phyloP scores from a whole-genome alignment of 805 yeast species.

The Monosporozyma aerobia region DNA sequence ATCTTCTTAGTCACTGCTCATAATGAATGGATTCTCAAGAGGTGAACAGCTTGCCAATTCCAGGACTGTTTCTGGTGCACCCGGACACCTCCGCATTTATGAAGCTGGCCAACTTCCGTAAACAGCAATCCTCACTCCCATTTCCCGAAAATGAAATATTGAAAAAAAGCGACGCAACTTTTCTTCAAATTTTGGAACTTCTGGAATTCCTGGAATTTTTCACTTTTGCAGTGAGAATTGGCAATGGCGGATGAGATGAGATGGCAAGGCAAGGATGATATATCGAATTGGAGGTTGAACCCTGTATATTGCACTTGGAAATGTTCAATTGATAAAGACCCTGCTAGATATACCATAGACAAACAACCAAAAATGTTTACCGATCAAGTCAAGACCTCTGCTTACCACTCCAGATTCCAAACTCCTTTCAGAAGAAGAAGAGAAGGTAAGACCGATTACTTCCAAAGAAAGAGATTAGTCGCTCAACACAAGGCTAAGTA shows the following conservation, averaged over 20 bases:
- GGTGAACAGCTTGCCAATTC: too few relatives aligned
- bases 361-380: slow-evolving; percentile 14
- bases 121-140: background rate
- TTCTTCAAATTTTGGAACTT: background rate
- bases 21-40: too few relatives aligned
- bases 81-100: background rate
- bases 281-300: background rate
- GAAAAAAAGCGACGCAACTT: background rate
- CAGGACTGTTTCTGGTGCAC: background rate
- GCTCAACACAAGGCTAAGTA: slow-evolving; percentile 99
- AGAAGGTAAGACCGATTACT: slow-evolving; percentile 99
- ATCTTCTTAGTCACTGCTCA: too few relatives aligned
- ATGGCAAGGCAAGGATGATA: background rate
- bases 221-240: background rate
- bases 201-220: background rate
- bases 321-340: background rate
- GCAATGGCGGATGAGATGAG: background rate
- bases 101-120: background rate
- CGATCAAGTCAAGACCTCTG: slow-evolving; percentile 59
- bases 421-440: slow-evolving; percentile 99
- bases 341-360: background rate
- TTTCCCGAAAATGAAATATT: too few relatives aligned
- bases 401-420: slow-evolving; percentile 99
- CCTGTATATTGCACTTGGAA: background rate
- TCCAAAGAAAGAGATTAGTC: slow-evolving; percentile 99